Conservation (phyloP, 495 filamentous ascomycete genomes). For the Neurospora sp. region DNA sequence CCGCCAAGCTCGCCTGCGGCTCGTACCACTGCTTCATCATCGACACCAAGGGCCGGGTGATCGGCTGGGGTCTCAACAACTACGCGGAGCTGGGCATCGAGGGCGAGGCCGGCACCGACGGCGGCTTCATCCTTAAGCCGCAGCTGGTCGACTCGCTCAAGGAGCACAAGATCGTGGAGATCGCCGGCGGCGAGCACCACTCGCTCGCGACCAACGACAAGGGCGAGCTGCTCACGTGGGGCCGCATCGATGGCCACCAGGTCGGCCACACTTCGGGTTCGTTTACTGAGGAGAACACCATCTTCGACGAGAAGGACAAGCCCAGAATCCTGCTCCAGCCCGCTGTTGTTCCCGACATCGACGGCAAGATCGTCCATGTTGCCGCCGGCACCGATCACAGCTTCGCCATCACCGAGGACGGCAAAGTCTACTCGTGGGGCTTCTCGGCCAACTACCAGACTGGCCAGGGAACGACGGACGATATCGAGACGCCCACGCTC, state of each 20-base stretch:
- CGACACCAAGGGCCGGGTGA: conserved; percentile 58
- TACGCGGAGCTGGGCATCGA: conserved; percentile 67
- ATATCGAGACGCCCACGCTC: conserved; percentile 45
- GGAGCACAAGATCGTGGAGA: conserved; percentile 37
- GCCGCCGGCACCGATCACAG: conserved; percentile 47
- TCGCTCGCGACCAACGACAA: conserved; percentile 50
- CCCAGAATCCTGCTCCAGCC: conserved; percentile 50
- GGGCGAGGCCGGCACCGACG: conserved; percentile 53
- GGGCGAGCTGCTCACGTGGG: conserved; percentile 58
- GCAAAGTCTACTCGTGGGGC: conserved; percentile 60
- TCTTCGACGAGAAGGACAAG: conserved; percentile 43
- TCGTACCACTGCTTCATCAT: conserved; percentile 72
- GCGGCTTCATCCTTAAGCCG: conserved; percentile 43
- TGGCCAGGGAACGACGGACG: conserved; percentile 49
- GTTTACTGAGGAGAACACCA: conserved; percentile 43
- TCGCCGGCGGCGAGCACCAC: conserved; percentile 62
- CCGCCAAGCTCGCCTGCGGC: conserved; percentile 47
- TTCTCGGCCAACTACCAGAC: conserved; percentile 58
- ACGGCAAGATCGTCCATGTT: conserved; percentile 22
- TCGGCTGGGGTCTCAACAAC: conserved; percentile 80
- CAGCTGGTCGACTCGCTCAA: conserved; percentile 39
- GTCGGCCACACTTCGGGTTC: conserved; percentile 44
- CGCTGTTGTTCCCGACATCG: conserved; percentile 20
- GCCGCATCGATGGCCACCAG: conserved; percentile 54
- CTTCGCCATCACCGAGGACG: conserved; percentile 47